phyloP scores from a whole-genome alignment of 2,329 filamentous ascomycete species.

The Hypoxylon sp. region DNA sequence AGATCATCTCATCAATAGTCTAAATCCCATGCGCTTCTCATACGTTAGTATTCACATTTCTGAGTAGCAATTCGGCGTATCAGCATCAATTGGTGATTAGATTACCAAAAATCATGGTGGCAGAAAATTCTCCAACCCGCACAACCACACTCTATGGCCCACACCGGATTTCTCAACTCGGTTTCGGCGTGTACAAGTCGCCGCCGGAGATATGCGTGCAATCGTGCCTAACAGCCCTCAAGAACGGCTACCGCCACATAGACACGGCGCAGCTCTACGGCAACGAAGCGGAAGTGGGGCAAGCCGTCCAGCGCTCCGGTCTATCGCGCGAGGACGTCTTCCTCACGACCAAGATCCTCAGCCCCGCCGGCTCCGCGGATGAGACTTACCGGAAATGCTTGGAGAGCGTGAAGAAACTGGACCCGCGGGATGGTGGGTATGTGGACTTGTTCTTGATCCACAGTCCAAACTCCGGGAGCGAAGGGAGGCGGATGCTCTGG shows the following conservation, averaged over 20 bases:
- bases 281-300: conserved; percentile 77
- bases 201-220: conserved; percentile 66
- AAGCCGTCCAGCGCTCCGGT: conserved; percentile 70
- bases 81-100: too few relatives aligned
- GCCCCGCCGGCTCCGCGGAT: conserved; percentile 66
- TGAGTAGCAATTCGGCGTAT: too few relatives aligned
- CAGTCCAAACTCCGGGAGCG: conserved; percentile 67
- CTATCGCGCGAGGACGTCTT: conserved; percentile 73
- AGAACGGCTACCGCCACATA: conserved; percentile 73
- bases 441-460: conserved; percentile 79
- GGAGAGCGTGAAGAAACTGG: conserved; percentile 75
- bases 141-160: conserved; percentile 66
- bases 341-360: conserved; percentile 76
- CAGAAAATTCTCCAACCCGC: conserved; percentile 56
- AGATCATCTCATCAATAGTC: too few relatives aligned
- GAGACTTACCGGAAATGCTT: conserved; percentile 71
- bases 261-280: conserved; percentile 75
- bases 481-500: conserved; percentile 74
- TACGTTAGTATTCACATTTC: too few relatives aligned
- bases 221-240: conserved; percentile 71
- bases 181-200: conserved; percentile 80
- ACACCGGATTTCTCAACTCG: conserved; percentile 73
- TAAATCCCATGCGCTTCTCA: too few relatives aligned
- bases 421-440: conserved; percentile 68
- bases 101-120: neutral